Conservation (phyloP, 345 rosid genomes). For the Sisymbrium irio region DNA sequence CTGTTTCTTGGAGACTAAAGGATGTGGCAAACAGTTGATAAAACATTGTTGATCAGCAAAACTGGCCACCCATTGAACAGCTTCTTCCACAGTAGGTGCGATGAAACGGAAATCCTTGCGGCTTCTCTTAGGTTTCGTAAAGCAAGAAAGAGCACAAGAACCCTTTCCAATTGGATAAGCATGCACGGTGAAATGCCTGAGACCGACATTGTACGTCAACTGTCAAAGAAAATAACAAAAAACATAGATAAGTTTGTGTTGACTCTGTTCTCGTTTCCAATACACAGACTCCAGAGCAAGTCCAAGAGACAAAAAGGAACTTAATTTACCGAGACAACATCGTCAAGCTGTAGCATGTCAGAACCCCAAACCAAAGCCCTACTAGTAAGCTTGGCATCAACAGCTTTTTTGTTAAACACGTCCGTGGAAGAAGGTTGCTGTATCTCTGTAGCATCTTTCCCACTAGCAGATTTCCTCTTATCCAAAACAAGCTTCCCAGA, state of each 20-base stretch:
- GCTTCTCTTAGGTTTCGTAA: conserved; percentile 71
- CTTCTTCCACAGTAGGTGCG: conserved; percentile 76
- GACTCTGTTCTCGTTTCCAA: not conserved
- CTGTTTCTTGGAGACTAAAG: conserved; percentile 84
- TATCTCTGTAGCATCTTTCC: conserved; percentile 37
- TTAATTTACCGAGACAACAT: conserved; percentile 66
- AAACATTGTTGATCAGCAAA: conserved; percentile 96
- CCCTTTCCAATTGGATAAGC: conserved; percentile 66
- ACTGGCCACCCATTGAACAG: conserved; percentile 96
- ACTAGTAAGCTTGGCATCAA: conserved; percentile 79
- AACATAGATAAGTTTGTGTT: conserved; percentile 7
- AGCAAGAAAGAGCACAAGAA: conserved; percentile 72
- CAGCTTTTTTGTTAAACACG: conserved; percentile 42
- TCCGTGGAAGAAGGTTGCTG: conserved; percentile 47
- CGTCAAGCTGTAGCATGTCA: conserved; percentile 62
- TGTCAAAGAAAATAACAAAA: conserved; percentile 33
- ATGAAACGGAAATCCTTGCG: conserved; percentile 79
- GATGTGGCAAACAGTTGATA: conserved; percentile 88
- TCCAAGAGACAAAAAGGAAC: not conserved
- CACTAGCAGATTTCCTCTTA: conserved; percentile 50
- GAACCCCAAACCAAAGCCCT: conserved; percentile 86
- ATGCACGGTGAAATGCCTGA: conserved; percentile 88
- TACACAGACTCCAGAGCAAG: not conserved
- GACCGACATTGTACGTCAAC: conserved; percentile 82
- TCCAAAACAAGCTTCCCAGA: conserved; percentile 75